Evolutionary conservation across 2,329 filamentous ascomycete genomes (phyloP).

Genomic region (Atkinsonella texensis): DNA sequence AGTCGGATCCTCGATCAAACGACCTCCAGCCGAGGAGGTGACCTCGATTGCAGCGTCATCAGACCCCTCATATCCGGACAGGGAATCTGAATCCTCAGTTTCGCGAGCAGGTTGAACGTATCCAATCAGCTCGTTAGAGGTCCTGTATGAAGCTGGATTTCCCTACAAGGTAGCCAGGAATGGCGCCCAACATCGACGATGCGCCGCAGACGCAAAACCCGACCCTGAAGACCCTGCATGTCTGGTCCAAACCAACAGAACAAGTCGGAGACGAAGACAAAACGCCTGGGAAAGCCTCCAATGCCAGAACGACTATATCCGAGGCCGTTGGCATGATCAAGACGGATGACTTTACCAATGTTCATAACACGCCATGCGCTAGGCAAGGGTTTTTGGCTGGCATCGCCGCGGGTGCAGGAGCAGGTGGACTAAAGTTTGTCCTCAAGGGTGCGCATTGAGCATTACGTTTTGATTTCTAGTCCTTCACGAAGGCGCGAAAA

Average conservation of each 20-base stretch:
- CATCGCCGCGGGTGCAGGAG: conserved; percentile 64
- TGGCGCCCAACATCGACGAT: conserved; percentile 20
- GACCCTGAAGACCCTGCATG: conserved; percentile 22
- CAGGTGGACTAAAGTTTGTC: conserved; percentile 64
- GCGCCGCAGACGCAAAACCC: conserved; percentile 12
- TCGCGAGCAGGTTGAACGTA: neutral
- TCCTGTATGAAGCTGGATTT: conserved; percentile 6
- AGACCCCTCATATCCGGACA: neutral
- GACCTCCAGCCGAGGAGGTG: neutral
- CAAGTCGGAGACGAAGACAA: conserved; percentile 11
- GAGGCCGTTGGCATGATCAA: conserved; percentile 59
- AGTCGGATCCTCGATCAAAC: neutral
- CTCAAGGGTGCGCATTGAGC: conserved; percentile 48
- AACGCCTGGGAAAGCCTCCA: conserved; percentile 8
- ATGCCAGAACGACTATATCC: conserved; percentile 27
- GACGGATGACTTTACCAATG: conserved; percentile 53
- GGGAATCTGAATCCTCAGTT: neutral
- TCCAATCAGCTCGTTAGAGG: neutral
- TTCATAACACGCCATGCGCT: conserved; percentile 74
- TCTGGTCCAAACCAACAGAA: conserved; percentile 25
- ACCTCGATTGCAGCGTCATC: neutral
- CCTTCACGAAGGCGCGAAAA: neutral
- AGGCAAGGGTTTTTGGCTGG: conserved; percentile 73
- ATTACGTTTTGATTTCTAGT: neutral
- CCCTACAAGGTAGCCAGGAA: conserved; percentile 20